Evolutionary conservation across 192 early-diverging fungal genomes (phyloP), one percentile per base, ranked within the genome.

Genomic region (Diversispora epigaea): DNA sequence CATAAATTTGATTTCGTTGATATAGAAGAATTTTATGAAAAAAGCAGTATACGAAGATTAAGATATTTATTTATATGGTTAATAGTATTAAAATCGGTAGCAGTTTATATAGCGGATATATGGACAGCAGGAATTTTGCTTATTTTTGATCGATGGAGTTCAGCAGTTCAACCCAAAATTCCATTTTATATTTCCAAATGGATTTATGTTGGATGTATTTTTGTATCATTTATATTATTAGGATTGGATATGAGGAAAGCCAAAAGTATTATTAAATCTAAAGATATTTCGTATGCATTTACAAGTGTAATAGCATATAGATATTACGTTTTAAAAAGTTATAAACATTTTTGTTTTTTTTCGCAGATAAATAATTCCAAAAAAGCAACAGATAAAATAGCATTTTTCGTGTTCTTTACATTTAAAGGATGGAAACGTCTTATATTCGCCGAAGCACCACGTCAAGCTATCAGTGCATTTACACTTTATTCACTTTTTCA

Each of bases 1-100:
- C 92, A 95, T 84, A 93, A 93, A 79, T 95, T 95, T 77, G 93
- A 94, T 83, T 93, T 89, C 80, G 84, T 95, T 63, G 91, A 95
- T 71, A 84, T 93, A 46, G 88, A 93, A 11, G 91, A 93, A 71
- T 94, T 92, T 84, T 41, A 81, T 11, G 78, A 84, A 61, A 75
- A 77, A 6, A 82, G 77, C 11, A 84, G 79, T 61, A 71, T 76
- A 73, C 65, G 75, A 6, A 80, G 81, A 52, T 73, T 90, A 41
- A 77, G 77, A 25, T 92, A 93, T 71, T 76, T 82, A 41, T 58
- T 84, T 11, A 76, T 93, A 32, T 91, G 89, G 76, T 77, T 91
- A 25, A 82, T 85, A 19, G 85, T 92, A 6, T 80, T 95, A 74
- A 89, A 90, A 73, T 87, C 89, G 15, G 84, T 92, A 47, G 84